Evolutionary conservation across 1,139 yeast genomes (phyloP).

Genomic region (Meyerozyma athensensis): DNA sequence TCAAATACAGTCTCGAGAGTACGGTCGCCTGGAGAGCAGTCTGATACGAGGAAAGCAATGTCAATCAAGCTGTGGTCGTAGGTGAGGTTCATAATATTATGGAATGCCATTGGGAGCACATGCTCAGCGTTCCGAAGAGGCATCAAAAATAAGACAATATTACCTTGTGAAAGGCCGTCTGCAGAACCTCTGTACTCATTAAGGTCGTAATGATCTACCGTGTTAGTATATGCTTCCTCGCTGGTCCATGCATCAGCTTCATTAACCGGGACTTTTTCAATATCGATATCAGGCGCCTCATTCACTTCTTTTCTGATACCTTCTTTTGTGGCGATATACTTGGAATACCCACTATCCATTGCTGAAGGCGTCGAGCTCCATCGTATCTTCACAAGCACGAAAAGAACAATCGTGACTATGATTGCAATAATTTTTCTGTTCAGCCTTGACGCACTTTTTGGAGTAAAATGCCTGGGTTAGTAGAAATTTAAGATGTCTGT

Average conservation of each 20-base stretch:
- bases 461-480: conserved; percentile 13
- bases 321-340: conserved; percentile 35
- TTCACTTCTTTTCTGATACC: conserved; percentile 21
- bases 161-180: conserved; percentile 53
- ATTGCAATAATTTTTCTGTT: conserved; percentile 4
- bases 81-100: conserved; percentile 78
- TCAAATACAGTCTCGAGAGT: conserved; percentile 67
- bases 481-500: not conserved
- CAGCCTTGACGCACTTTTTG: conserved; percentile 10
- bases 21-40: conserved; percentile 70
- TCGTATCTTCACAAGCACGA: conserved; percentile 9
- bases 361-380: conserved; percentile 3
- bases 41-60: conserved; percentile 80
- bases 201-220: conserved; percentile 60
- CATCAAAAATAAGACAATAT: conserved; percentile 64
- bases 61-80: conserved; percentile 81
- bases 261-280: conserved; percentile 1
- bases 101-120: conserved; percentile 78
- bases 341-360: not conserved
- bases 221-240: conserved; percentile 21
- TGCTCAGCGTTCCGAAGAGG: conserved; percentile 82
- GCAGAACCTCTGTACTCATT: conserved; percentile 51
- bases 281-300: not conserved
- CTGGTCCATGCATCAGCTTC: not conserved
- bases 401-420: conserved; percentile 7